Conservation (phyloP, 345 rosid genomes). For the Chamaenerion angustifolium region DNA sequence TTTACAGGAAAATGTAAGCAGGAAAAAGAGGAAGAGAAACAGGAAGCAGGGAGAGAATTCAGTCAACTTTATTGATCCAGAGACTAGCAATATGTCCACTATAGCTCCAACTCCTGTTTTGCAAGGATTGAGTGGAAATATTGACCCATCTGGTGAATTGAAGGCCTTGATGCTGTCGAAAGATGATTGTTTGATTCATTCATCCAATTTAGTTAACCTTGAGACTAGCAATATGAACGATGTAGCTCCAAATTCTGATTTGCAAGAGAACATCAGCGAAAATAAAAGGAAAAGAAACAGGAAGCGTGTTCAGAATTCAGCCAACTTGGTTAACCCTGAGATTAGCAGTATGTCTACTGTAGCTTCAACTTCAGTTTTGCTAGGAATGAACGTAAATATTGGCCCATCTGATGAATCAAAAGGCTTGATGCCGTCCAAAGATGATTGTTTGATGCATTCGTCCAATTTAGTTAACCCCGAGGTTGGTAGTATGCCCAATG, state of each 20-base stretch:
- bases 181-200: too few relatives aligned
- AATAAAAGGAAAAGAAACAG: background rate
- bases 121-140: too few relatives aligned
- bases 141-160: too few relatives aligned
- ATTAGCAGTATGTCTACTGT: constrained; percentile 1
- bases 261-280: background rate
- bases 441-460: background rate
- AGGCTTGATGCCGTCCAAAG: constrained; percentile 5
- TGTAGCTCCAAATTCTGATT: background rate
- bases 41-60: too few relatives aligned
- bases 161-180: too few relatives aligned
- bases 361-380: constrained; percentile 1
- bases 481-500: background rate
- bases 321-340: background rate
- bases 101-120: too few relatives aligned
- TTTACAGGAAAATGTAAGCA: too few relatives aligned
- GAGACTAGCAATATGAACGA: background rate
- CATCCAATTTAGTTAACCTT: background rate
- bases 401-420: background rate
- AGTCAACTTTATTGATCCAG: too few relatives aligned
- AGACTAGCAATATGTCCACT: too few relatives aligned
- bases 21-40: too few relatives aligned
- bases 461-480: background rate
- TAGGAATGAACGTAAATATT: background rate
- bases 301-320: background rate